Conservation (phyloP, 352 stramenopile genomes). For the Peronosclerospora sorghi region DNA sequence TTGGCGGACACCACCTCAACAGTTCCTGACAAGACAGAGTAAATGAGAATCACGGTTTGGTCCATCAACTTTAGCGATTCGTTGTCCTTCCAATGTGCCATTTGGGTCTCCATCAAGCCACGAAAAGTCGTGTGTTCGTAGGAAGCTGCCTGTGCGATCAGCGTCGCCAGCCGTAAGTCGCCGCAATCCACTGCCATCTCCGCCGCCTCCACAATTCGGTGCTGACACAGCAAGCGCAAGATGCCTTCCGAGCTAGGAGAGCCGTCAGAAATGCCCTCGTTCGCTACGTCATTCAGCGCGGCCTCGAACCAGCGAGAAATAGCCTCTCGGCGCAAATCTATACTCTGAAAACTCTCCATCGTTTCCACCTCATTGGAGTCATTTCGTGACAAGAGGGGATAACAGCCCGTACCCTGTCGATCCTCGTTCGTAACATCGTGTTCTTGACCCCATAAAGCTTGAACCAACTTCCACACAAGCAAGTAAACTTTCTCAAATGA, state of each 20-base stretch:
- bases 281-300: conserved; percentile 18
- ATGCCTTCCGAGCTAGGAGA: conserved; percentile 22
- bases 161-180: conserved; percentile 51
- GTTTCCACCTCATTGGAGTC: conserved; percentile 51
- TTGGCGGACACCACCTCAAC: conserved; percentile 49
- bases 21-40: conserved; percentile 49
- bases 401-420: conserved; percentile 17
- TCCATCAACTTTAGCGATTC: conserved; percentile 47
- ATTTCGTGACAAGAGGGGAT: conserved; percentile 45
- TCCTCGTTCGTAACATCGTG: conserved; percentile 24
- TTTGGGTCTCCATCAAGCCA: conserved; percentile 37
- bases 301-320: conserved; percentile 72
- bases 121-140: conserved; percentile 45
- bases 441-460: conserved; percentile 71
- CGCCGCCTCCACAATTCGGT: conserved; percentile 45
- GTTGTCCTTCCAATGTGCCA: conserved; percentile 46
- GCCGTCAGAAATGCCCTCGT: conserved; percentile 2
- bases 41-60: conserved; percentile 43
- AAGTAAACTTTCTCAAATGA: conserved; percentile 15
- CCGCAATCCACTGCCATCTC: conserved; percentile 48
- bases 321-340: conserved; percentile 58
- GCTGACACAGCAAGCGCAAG: conserved; percentile 36
- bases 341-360: conserved; percentile 50
- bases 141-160: conserved; percentile 47
- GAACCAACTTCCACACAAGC: conserved; percentile 61